phyloP scores from a whole-genome alignment of 805 yeast species.

The Candida glaebosa region DNA sequence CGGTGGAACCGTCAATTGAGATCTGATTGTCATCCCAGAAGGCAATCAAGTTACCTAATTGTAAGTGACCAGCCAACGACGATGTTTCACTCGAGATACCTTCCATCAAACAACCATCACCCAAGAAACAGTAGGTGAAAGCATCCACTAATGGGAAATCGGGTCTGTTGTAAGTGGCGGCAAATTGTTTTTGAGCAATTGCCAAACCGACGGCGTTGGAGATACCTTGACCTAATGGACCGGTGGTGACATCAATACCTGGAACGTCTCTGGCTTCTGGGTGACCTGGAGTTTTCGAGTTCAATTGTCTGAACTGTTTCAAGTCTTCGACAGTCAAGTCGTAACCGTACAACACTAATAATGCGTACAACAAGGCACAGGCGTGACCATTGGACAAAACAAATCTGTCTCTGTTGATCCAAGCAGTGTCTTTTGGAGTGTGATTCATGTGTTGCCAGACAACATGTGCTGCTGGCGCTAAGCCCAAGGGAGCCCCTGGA shows the following conservation, averaged over 20 bases:
- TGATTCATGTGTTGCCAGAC: conserved; percentile 76
- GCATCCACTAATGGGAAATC: conserved; percentile 67
- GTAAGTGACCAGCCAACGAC: conserved; percentile 94
- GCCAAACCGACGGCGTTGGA: conserved; percentile 96
- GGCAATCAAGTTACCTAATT: conserved; percentile 89
- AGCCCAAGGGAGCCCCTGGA: conserved; percentile 99
- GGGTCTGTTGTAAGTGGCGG: conserved; percentile 92
- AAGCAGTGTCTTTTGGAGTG: conserved; percentile 87
- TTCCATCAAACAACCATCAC: conserved; percentile 98
- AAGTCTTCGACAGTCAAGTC: conserved; percentile 78
- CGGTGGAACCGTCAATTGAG: conserved; percentile 93
- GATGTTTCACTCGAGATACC: conserved; percentile 94
- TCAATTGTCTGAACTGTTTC: conserved; percentile 83
- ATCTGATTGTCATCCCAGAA: conserved; percentile 96
- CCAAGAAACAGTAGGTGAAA: conserved; percentile 76
- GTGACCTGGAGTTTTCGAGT: conserved; percentile 95
- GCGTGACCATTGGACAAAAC: conserved; percentile 97
- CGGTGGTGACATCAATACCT: conserved; percentile 96
- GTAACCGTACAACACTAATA: conserved; percentile 85
- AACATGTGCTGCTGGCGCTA: conserved; percentile 94
- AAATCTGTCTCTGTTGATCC: conserved; percentile 95
- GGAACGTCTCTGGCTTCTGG: conserved; percentile 84
- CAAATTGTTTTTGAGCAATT: conserved; percentile 86
- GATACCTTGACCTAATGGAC: conserved; percentile 98
- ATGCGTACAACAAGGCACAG: conserved; percentile 80